Evolutionary conservation across 2,329 filamentous ascomycete genomes (phyloP).

Genomic region (Pestalotiopsis sp.): DNA sequence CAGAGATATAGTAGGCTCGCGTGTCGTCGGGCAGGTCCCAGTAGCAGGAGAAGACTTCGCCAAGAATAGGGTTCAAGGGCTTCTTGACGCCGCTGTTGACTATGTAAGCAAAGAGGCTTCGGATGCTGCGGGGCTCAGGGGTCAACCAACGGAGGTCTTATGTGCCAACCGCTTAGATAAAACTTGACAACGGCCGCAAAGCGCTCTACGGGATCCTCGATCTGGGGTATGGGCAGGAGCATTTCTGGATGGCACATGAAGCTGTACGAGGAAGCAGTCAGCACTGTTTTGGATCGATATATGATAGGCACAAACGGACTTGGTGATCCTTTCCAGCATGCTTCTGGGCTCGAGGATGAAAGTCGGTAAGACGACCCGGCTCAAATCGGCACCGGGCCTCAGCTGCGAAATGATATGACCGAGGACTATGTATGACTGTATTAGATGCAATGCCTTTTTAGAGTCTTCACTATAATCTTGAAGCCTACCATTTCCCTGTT

Average conservation of each 20-base stretch:
- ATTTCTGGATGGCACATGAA: constrained; percentile 99
- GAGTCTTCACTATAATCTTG: not conserved
- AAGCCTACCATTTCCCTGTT: constrained; percentile 86
- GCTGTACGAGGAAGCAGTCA: constrained; percentile 46
- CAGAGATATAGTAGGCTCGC: constrained; percentile 90
- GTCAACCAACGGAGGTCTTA: constrained; percentile 81
- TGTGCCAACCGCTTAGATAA: constrained; percentile 98
- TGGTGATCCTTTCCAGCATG: constrained; percentile 98
- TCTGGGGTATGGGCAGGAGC: constrained; percentile 80
- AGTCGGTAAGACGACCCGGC: constrained; percentile 89
- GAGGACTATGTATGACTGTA: constrained; percentile 62
- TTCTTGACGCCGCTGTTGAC: constrained; percentile 86
- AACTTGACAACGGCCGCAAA: constrained; percentile 98
- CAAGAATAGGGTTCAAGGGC: constrained; percentile 92
- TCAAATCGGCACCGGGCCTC: constrained; percentile 91
- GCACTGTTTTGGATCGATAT: not conserved
- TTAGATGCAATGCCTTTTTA: constrained; percentile 12
- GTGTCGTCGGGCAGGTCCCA: constrained; percentile 89
- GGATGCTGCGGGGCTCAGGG: not conserved
- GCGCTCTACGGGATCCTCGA: constrained; percentile 85
- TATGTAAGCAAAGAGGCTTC: constrained; percentile 13
- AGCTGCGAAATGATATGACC: constrained; percentile 97
- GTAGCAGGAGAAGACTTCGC: constrained; percentile 92
- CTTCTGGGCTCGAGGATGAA: constrained; percentile 97
- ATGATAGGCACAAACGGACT: constrained; percentile 57